These are phyloP conservation scores for Phytophthora sojae DNA, from an alignment of 352 stramenopile species.

Conservation along the genomic window DNA sequence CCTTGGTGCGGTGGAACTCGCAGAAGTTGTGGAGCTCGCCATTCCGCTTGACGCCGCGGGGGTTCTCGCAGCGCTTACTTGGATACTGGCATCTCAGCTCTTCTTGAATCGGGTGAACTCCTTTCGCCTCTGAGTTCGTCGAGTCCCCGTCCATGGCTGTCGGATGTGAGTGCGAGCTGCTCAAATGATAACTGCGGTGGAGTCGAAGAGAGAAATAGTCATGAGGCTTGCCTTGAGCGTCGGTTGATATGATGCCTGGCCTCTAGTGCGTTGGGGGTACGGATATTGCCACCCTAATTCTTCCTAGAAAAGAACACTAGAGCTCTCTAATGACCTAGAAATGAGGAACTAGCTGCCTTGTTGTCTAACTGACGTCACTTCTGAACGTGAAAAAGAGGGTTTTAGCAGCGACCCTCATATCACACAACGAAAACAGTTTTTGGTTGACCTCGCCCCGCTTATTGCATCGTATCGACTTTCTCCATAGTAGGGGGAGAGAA, in stretches of 20 bases:
- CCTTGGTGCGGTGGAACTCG: slow-evolving; percentile 28
- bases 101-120: background rate
- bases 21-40: slow-evolving; percentile 50
- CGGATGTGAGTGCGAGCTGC: background rate
- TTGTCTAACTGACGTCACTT: background rate
- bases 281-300: background rate
- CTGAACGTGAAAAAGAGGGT: background rate
- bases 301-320: slow-evolving; percentile 1
- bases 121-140: background rate
- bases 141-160: background rate
- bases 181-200: background rate
- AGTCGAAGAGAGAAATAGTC: background rate
- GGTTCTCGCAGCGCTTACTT: slow-evolving; percentile 45
- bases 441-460: too few relatives aligned
- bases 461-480: too few relatives aligned
- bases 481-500: too few relatives aligned
- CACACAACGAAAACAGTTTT: too few relatives aligned
- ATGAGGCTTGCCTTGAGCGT: background rate
- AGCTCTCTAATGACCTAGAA: slow-evolving; percentile 1
- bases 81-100: slow-evolving; percentile 22
- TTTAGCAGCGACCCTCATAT: background rate
- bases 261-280: background rate
- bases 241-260: background rate
- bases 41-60: slow-evolving; percentile 42
- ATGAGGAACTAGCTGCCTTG: background rate